Evolutionary conservation across 2,329 filamentous ascomycete species (phyloP), one percentile per base, ranked within the genome.

Genomic region (Ploettnerulaceae sp.): DNA sequence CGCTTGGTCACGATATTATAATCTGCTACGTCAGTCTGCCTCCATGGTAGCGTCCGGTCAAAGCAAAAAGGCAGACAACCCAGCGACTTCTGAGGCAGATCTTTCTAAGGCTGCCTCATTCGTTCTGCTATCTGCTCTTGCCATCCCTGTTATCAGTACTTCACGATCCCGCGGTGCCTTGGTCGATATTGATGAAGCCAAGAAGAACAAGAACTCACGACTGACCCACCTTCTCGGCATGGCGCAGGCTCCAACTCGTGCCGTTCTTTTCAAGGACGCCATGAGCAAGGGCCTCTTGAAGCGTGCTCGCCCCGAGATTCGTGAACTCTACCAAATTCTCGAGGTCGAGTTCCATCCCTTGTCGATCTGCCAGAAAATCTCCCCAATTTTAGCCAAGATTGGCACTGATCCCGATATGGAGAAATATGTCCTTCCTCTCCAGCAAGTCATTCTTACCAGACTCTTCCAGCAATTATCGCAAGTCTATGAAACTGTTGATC

Each of bases 81-180:
- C 93, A 34, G 82, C 87, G 32, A 84, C 90, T 45, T 84, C 83
- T 34, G 93, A 97, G 62, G 82, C 86, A 22, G 91, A 97, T 62
- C 83, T 97, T 61, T 89, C 90, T 69, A 91, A 90, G 71, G 88
- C 89, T 49, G 91, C 93, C 14, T 97, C 93, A 0, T 97, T 95
- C 61, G 94, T 98, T 48, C 78, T 98, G 37, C 75, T 98, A 43
- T 95, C 93, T 15, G 91, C 93, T 40, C 81, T 98, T 44, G 86
- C 93, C n/a, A 98, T 98, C 55, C 93, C 93, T 9, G 93, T 98
- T 71, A 98, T 98, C 70, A 98, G 93, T 81, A 97, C 93, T 35
- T 90, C 90, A 21, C 84, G 93, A 63, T 98, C 93, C 45, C 88
- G 93, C 36, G 93, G 93, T 64, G 93, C 91, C 51, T 82, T 98